Base-by-base conservation (phyloP, 106 monocot genomes). In the Dactylorhiza incarnata region DNA sequence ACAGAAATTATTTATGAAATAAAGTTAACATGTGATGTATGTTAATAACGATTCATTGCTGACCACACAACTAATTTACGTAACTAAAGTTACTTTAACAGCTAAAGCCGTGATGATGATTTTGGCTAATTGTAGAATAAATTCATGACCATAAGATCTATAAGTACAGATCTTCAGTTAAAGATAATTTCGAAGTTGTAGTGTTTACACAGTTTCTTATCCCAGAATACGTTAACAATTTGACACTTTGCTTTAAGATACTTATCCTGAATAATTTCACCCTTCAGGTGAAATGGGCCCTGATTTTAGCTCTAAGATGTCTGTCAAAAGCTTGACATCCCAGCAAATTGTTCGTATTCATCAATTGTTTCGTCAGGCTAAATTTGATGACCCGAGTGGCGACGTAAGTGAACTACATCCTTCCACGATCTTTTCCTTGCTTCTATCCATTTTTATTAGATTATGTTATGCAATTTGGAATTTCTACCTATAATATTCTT, bases 351-450 rank as follows among this genome's bases (percentile, higher is more conserved):
- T 97, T 75, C 91, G 97, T 13, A 97, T 97, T 62, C 97, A 89
- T 75, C 97, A 97, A 75, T 82, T 97, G 75, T 97, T 97, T 86
- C 94, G 94, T 25, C 94, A 97, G 78, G 97, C 97, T 62, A 97
- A 94, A 82, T 97, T 97, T 85, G 97, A 97, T 81, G 97, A 97
- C 81, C 97, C 97, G 23, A 94, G 85, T 83, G 97, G 97, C 20
- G 94, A 91, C 89, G 97, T 97, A 83, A 83, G 86, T 29, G 48
- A 37, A 23, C 54, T 72, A 16, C 49, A 48, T 48, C 9, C 19
- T 48, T 49, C 15, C 11, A 0, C 22, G 23, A 49, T 10, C 23
- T 4, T 49, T 72, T 72, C 48, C 23, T 72, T 48, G 72, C 19
- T 69, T 69, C 2, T 69, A 14, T 46, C n/a, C 17, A 20, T 62